These are phyloP conservation scores for Phytopythium oedochilum DNA, from an alignment of 352 stramenopile genomes.

Conservation along the genomic window DNA sequence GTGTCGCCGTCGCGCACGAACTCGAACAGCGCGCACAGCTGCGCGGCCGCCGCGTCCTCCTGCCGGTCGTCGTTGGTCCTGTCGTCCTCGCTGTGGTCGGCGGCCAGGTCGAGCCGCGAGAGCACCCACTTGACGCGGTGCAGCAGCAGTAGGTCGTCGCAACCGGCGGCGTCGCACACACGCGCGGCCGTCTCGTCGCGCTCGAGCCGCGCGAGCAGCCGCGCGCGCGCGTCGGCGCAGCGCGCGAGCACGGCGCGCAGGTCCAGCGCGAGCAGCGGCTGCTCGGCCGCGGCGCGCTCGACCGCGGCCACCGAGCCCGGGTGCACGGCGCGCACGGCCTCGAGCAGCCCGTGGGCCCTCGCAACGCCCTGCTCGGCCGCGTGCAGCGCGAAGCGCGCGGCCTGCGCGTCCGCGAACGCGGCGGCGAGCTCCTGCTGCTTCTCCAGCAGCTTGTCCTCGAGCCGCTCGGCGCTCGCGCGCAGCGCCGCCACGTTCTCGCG, in stretches of 20 bases:
- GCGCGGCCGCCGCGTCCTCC: conserved; percentile 32
- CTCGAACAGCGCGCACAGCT: conserved; percentile 72
- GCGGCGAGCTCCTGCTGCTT: conserved; percentile 66
- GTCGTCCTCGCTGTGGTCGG: conserved; percentile 7
- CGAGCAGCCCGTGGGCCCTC: conserved; percentile 63
- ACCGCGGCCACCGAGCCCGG: conserved; percentile 62
- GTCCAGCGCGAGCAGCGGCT: conserved; percentile 60
- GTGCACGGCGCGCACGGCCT: conserved; percentile 62
- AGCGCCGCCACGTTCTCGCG: conserved; percentile 58
- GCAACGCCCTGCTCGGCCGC: conserved; percentile 69
- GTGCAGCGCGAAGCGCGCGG: conserved; percentile 65
- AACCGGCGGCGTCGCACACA: conserved; percentile 29
- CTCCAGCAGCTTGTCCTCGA: conserved; percentile 49
- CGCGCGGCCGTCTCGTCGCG: conserved; percentile 55
- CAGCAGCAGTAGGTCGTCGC: conserved; percentile 60
- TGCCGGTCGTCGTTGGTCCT: conserved; percentile 7
- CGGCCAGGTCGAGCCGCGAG: conserved; percentile 59
- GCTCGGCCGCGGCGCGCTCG: conserved; percentile 62
- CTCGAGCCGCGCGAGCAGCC: conserved; percentile 47
- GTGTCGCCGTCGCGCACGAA: conserved; percentile 65
- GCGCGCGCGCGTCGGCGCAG: conserved; percentile 30
- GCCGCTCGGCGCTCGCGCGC: conserved; percentile 42
- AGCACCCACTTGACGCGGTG: conserved; percentile 78
- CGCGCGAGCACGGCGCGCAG: conserved; percentile 56
- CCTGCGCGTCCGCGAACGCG: conserved; percentile 55